These are phyloP conservation scores for Argentina anserina DNA, from an alignment of 306 rosid genomes.

Conservation along the genomic window DNA sequence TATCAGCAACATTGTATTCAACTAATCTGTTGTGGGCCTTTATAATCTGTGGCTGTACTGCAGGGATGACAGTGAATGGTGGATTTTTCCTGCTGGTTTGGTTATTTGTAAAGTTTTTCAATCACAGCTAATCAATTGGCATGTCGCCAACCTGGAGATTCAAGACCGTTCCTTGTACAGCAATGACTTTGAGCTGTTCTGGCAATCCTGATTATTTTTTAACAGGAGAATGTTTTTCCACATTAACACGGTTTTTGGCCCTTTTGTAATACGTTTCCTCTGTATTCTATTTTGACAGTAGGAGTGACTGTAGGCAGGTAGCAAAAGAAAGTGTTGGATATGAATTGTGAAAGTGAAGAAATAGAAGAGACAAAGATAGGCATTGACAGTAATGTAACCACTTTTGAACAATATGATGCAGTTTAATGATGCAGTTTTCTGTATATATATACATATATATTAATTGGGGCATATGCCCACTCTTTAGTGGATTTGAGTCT, in stretches of 20 bases:
- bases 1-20: background rate
- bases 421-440: slow-evolving; percentile 30
- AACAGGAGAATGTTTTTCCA: slow-evolving; percentile 33
- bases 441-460: slow-evolving; percentile 61
- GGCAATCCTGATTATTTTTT: slow-evolving; percentile 69
- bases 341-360: slow-evolving; percentile 32
- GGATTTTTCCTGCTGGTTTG: slow-evolving; percentile 83
- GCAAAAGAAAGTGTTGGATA: slow-evolving; percentile 31
- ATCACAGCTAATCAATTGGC: slow-evolving; percentile 92
- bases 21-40: background rate
- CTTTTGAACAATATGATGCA: slow-evolving; percentile 35
- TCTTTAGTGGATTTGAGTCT: slow-evolving; percentile 4
- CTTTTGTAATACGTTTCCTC: slow-evolving; percentile 20
- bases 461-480: slow-evolving; percentile 12
- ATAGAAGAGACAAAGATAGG: slow-evolving; percentile 29
- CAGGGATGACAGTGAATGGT: slow-evolving; percentile 99
- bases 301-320: slow-evolving; percentile 58
- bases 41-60: slow-evolving; percentile 15
- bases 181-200: slow-evolving; percentile 89
- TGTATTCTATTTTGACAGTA: slow-evolving; percentile 35
- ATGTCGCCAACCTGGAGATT: slow-evolving; percentile 95
- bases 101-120: slow-evolving; percentile 86
- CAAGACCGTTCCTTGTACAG: slow-evolving; percentile 99
- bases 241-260: slow-evolving; percentile 33
- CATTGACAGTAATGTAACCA: slow-evolving; percentile 46